phyloP scores from a whole-genome alignment of 176 grass and related monocot species.

The Stipa capillata region DNA sequence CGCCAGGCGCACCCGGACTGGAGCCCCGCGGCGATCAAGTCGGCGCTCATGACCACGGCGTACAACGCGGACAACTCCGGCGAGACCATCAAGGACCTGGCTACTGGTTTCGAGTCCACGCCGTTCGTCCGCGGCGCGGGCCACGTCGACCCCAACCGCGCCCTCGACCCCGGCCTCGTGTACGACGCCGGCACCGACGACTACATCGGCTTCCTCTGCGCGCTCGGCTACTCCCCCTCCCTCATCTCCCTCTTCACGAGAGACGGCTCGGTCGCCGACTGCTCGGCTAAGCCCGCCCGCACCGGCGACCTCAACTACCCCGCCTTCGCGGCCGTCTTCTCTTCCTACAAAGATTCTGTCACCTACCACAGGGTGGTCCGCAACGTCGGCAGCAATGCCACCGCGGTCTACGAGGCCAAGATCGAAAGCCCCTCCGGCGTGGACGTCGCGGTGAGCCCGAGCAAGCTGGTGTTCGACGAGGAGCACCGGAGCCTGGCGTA shows the following conservation, averaged over 20 bases:
- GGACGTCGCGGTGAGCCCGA: slow-evolving; percentile 28
- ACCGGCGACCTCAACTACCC: slow-evolving; percentile 59
- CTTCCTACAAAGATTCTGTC: neutral
- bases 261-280: slow-evolving; percentile 16
- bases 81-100: slow-evolving; percentile 12
- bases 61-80: slow-evolving; percentile 37
- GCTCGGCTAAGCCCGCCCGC: too few species aligned
- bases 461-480: slow-evolving; percentile 27
- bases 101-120: slow-evolving; percentile 6
- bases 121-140: slow-evolving; percentile 33
- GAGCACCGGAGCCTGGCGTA: neutral
- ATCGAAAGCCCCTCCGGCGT: slow-evolving; percentile 28
- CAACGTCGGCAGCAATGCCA: slow-evolving; percentile 29
- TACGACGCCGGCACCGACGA: slow-evolving; percentile 34
- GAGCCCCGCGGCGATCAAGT: slow-evolving; percentile 42
- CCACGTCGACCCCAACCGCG: slow-evolving; percentile 32
- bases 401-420: slow-evolving; percentile 18
- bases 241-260: slow-evolving; percentile 43
- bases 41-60: slow-evolving; percentile 49
- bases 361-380: slow-evolving; percentile 41
- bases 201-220: slow-evolving; percentile 53
- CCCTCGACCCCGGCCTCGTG: slow-evolving; percentile 30
- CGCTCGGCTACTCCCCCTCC: slow-evolving; percentile 13
- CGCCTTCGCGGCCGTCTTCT: slow-evolving; percentile 39
- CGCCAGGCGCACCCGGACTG: slow-evolving; percentile 4